A percentile compares a stretch with the other conserved stretches of the same genome.
Conservation (phyloP, 202 grass and related monocot species). For the Brachypodium distachyon region DNA sequence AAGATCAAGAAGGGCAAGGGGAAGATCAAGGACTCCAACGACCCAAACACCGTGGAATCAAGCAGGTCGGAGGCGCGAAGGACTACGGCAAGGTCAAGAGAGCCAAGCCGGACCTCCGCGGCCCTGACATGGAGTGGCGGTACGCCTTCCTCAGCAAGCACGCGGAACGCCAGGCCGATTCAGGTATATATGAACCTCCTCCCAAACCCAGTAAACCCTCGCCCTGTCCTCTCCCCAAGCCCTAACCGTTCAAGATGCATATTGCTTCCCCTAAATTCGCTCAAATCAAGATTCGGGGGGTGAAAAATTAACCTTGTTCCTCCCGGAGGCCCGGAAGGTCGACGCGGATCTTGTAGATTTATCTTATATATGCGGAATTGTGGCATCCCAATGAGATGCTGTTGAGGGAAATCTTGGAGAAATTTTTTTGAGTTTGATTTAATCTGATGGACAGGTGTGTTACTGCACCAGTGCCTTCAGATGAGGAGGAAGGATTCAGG, state of each 20-base stretch:
- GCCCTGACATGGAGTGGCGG: conserved; percentile 83
- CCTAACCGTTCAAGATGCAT: background rate
- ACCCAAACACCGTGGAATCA: conserved; percentile 38
- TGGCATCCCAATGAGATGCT: background rate
- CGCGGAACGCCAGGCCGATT: conserved; percentile 11
- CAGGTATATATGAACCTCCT: conserved; percentile 34
- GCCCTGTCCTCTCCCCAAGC: background rate
- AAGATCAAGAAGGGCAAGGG: conserved; percentile 62
- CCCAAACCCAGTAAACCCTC: background rate
- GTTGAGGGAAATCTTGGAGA: background rate
- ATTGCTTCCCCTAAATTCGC: background rate
- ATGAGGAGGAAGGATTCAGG: conserved; percentile 89
- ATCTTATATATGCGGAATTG: background rate
- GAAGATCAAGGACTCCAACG: conserved; percentile 43
- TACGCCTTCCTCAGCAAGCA: conserved; percentile 62
- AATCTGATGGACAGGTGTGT: conserved; percentile 48
- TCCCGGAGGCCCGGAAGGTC: background rate
- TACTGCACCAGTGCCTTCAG: conserved; percentile 49
- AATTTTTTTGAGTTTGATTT: background rate
- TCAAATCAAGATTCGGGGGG: conserved; percentile 6
- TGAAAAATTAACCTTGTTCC: background rate
- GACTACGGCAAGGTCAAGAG: conserved; percentile 38
- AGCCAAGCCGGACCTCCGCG: conserved; percentile 51
- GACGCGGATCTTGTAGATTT: conserved; percentile 1
- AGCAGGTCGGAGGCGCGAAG: conserved; percentile 47